phyloP scores from a whole-genome alignment of 2,329 filamentous ascomycete genomes.

The Penicillium sp. region DNA sequence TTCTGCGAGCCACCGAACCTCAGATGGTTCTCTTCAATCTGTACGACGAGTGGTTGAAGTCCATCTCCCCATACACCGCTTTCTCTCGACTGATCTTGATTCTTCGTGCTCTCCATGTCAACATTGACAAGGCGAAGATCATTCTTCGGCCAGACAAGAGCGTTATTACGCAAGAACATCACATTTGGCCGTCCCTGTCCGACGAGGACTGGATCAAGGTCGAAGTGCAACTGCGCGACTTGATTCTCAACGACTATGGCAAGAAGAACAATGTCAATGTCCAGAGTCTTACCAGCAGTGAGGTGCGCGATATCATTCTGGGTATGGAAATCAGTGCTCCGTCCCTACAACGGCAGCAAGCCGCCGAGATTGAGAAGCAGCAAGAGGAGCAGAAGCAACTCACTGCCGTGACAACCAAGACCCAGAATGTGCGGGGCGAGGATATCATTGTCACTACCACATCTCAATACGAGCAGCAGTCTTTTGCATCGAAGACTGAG shows the following conservation, averaged over 20 bases:
- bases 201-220: conserved; percentile 99
- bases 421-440: conserved; percentile 92
- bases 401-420: conserved; percentile 96
- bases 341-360: conserved; percentile 96
- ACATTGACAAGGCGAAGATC: conserved; percentile 96
- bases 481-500: conserved; percentile 96
- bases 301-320: conserved; percentile 96
- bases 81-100: conserved; percentile 95
- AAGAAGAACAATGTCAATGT: conserved; percentile 99
- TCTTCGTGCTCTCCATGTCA: conserved; percentile 89
- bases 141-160: conserved; percentile 93
- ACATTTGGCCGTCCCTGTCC: conserved; percentile 91
- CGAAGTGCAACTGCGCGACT: conserved; percentile 89
- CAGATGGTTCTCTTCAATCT: conserved; percentile 99
- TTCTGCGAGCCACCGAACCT: conserved; percentile 92
- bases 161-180: conserved; percentile 95
- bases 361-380: conserved; percentile 97
- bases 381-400: conserved; percentile 94
- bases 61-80: conserved; percentile 95
- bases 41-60: conserved; percentile 98
- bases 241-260: conserved; percentile 96
- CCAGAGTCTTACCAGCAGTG: conserved; percentile 88
- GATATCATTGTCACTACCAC: conserved; percentile 98
- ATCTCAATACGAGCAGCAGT: conserved; percentile 94
- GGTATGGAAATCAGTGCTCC: conserved; percentile 99